Conservation (phyloP, 495 filamentous ascomycete species). For the Tuber microsphaerosporum region DNA sequence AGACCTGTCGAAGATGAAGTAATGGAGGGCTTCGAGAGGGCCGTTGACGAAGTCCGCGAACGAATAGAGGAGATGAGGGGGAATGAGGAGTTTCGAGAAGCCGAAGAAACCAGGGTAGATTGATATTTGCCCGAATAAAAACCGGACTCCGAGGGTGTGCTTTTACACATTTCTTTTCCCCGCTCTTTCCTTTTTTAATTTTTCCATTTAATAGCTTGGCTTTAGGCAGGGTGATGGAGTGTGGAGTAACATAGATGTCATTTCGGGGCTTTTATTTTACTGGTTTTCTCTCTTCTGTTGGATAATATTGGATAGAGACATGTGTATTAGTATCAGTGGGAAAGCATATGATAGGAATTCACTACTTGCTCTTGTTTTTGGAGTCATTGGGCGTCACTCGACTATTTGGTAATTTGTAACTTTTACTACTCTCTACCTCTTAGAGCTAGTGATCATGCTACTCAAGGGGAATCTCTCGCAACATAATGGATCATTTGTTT, state of each 20-base stretch:
- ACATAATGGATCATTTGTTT: background rate
- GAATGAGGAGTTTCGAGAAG: background rate
- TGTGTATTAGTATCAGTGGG: background rate
- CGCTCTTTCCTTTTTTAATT: background rate
- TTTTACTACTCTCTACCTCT: background rate
- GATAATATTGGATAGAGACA: constrained; percentile 3
- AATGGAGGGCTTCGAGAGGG: constrained; percentile 33
- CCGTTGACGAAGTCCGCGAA: constrained; percentile 36
- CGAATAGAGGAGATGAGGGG: constrained; percentile 20
- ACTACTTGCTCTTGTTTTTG: background rate
- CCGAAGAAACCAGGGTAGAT: constrained; percentile 28
- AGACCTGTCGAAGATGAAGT: constrained; percentile 37
- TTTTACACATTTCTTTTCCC: background rate
- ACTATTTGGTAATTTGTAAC: background rate
- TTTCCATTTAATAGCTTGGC: background rate
- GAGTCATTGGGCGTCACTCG: background rate
- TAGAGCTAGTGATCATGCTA: background rate
- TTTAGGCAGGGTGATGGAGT: background rate
- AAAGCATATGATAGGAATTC: background rate
- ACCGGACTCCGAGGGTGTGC: background rate
- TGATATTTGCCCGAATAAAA: constrained; percentile 1
- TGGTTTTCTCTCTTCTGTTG: background rate
- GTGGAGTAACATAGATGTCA: background rate
- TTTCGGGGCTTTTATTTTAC: background rate
- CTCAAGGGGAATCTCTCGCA: background rate